Evolutionary conservation across 306 rosid genomes (phyloP).

Genomic region (Cucumis cinereus): DNA sequence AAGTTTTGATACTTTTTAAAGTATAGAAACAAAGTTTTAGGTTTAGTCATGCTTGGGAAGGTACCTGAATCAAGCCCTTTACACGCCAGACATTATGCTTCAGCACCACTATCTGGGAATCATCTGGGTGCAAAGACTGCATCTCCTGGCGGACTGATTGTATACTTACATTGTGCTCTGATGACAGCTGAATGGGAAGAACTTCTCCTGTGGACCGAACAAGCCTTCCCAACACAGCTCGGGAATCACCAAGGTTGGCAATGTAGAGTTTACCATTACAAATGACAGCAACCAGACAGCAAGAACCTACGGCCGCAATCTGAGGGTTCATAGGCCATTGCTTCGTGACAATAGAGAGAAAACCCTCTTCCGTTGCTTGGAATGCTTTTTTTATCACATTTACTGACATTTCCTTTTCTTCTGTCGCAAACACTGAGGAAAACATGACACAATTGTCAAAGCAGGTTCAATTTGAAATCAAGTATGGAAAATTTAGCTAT

Average conservation of each 20-base stretch:
- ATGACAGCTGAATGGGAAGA: constrained; percentile 67
- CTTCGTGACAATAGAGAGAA: constrained; percentile 64
- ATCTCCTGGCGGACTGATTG: constrained; percentile 90
- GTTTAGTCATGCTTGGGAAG: background rate
- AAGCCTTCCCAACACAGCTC: constrained; percentile 81
- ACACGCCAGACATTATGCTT: constrained; percentile 98
- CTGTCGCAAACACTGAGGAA: constrained; percentile 56
- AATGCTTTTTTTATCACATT: constrained; percentile 84
- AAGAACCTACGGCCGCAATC: constrained; percentile 90
- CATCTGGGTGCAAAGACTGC: constrained; percentile 89
- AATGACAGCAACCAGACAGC: constrained; percentile 81
- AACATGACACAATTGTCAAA: background rate
- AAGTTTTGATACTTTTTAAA: background rate
- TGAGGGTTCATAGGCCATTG: constrained; percentile 84
- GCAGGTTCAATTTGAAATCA: background rate
- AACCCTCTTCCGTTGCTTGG: constrained; percentile 95
- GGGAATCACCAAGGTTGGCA: constrained; percentile 93
- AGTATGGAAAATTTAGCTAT: background rate
- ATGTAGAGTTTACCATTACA: constrained; percentile 70
- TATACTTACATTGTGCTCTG: constrained; percentile 77
- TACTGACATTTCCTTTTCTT: constrained; percentile 70
- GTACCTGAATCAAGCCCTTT: constrained; percentile 95
- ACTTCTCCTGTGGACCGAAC: constrained; percentile 80
- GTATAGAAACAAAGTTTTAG: background rate
- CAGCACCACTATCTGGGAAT: constrained; percentile 62